A percentile compares a stretch with the other conserved stretches of the same genome.
These are phyloP conservation scores for Saccharomycopsis babjevae DNA, from an alignment of 805 yeast genomes.

Conservation along the genomic window DNA sequence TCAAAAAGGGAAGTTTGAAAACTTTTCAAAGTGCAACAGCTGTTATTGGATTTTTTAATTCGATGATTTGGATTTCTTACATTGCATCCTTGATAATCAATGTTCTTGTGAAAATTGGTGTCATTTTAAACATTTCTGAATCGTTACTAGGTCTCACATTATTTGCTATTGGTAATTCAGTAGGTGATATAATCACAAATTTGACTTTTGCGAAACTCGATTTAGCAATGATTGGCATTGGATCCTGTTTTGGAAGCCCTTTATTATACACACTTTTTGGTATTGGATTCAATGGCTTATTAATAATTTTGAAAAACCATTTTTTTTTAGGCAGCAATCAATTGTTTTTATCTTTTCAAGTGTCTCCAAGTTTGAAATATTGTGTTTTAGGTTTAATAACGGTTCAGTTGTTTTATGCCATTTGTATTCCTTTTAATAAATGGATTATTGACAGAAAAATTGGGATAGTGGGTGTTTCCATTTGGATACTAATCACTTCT, in stretches of 20 bases:
- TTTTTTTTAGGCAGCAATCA: neutral
- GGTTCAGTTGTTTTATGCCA: conserved; percentile 30
- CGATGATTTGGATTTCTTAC: conserved; percentile 57
- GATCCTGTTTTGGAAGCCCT: conserved; percentile 94
- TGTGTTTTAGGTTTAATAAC: conserved; percentile 33
- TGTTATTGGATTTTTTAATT: conserved; percentile 36
- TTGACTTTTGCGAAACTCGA: conserved; percentile 72
- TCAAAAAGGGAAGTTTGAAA: neutral
- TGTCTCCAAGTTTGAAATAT: conserved; percentile 30
- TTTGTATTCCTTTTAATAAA: conserved; percentile 34
- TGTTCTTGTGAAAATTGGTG: conserved; percentile 50
- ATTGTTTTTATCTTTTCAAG: conserved; percentile 22
- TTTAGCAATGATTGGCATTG: conserved; percentile 79
- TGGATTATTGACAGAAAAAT: conserved; percentile 37
- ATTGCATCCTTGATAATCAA: conserved; percentile 38
- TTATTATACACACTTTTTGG: conserved; percentile 69
- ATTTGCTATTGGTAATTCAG: conserved; percentile 85
- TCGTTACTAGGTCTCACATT: conserved; percentile 79
- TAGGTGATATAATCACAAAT: conserved; percentile 82
- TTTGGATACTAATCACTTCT: conserved; percentile 25
- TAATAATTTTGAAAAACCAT: conserved; percentile 25
- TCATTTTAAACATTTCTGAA: conserved; percentile 52
- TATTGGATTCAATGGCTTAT: conserved; percentile 62
- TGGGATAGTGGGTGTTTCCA: conserved; percentile 24
- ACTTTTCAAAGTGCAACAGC: neutral